Evolutionary conservation across 768 basidiomycete species (phyloP).

Genomic region (Lactarius psammicola): DNA sequence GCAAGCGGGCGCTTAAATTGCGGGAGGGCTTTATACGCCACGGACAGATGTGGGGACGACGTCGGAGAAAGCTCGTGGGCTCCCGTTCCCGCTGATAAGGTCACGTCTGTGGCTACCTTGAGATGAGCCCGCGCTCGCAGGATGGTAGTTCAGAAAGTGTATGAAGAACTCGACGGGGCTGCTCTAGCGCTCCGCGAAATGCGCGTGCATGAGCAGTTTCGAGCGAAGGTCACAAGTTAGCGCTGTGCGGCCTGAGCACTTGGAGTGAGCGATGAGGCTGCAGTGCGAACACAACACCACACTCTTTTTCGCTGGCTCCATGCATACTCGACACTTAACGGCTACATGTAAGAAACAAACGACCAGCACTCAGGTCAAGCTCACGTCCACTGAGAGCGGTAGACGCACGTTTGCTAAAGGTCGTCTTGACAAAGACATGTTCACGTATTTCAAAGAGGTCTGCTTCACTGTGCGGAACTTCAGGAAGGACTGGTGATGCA

Average conservation of each 20-base stretch:
- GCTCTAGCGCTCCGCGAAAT: slow-evolving; percentile 70
- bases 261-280: slow-evolving; percentile 82
- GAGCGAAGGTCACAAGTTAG: slow-evolving; percentile 81
- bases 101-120: slow-evolving; percentile 23
- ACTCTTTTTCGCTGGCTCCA: slow-evolving; percentile 68
- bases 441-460: slow-evolving; percentile 57
- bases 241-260: slow-evolving; percentile 69
- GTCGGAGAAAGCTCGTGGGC: slow-evolving; percentile 1
- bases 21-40: slow-evolving; percentile 33
- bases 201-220: slow-evolving; percentile 74
- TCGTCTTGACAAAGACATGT: slow-evolving; percentile 88
- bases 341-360: too few relatives aligned
- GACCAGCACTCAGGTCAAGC: slow-evolving; percentile 2
- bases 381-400: slow-evolving; percentile 10
- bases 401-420: slow-evolving; percentile 84
- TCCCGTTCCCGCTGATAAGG: neutral
- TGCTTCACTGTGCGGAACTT: slow-evolving; percentile 27
- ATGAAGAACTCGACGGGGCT: slow-evolving; percentile 56
- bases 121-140: slow-evolving; percentile 22
- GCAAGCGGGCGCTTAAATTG: slow-evolving; percentile 28
- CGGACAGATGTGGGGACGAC: slow-evolving; percentile 26
- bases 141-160: slow-evolving; percentile 42
- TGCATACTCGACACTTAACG: slow-evolving; percentile 84
- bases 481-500: slow-evolving; percentile 28
- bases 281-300: slow-evolving; percentile 88